Evolutionary conservation across 768 basidiomycete genomes (phyloP).

Genomic region (Pulveroboletus ravenelii): DNA sequence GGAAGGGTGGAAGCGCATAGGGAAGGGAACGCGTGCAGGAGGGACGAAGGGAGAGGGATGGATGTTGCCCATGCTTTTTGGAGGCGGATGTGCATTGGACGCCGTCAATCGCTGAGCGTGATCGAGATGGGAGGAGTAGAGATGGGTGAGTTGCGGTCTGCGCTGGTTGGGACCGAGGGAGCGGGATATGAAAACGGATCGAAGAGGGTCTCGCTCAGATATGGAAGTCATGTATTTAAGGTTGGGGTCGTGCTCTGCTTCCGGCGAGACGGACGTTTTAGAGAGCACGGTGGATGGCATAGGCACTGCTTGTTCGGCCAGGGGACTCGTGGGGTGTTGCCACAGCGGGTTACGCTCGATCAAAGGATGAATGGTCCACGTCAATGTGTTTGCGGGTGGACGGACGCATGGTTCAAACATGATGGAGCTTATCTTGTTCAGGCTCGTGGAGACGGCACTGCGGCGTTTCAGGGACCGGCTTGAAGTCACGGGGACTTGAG

Average conservation of each 20-base stretch:
- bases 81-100: slow-evolving; percentile 2
- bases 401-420: slow-evolving; percentile 10
- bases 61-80: slow-evolving; percentile 1
- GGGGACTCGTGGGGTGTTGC: background rate
- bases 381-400: slow-evolving; percentile 19
- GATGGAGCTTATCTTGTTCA: slow-evolving; percentile 8
- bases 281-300: background rate
- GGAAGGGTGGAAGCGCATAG: background rate
- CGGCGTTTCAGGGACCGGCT: slow-evolving; percentile 22
- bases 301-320: background rate
- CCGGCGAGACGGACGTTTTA: background rate
- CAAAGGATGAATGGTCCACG: background rate
- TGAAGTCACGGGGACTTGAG: slow-evolving; percentile 8
- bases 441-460: slow-evolving; percentile 21
- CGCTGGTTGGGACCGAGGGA: slow-evolving; percentile 6
- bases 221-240: slow-evolving; percentile 4
- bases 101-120: background rate
- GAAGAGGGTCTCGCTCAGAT: background rate
- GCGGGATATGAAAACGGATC: slow-evolving; percentile 3
- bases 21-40: background rate
- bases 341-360: slow-evolving; percentile 2
- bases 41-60: background rate
- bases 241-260: background rate
- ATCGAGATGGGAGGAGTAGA: background rate
- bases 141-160: slow-evolving; percentile 5